Conservation (phyloP, 2,329 filamentous ascomycete species). For the Blastomyces gilchristii region DNA sequence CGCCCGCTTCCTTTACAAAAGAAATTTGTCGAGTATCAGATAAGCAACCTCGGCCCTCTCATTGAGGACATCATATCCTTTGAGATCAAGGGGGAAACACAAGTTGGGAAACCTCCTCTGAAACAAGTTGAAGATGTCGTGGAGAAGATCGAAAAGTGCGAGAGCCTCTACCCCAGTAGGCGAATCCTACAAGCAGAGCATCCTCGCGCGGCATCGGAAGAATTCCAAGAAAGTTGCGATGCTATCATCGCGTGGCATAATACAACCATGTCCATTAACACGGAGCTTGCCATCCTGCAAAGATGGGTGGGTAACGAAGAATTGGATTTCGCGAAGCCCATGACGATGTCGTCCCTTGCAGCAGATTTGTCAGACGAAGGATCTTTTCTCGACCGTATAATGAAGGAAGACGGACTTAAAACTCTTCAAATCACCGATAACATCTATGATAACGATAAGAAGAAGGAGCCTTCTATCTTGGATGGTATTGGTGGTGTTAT, state of each 20-base stretch:
- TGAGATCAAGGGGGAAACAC: conserved; percentile 84
- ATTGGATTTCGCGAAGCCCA: conserved; percentile 74
- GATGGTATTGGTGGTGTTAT: conserved; percentile 76
- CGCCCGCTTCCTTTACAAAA: conserved; percentile 74
- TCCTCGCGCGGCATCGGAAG: conserved; percentile 62
- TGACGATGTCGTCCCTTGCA: conserved; percentile 55
- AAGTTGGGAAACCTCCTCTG: conserved; percentile 76
- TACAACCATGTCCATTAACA: conserved; percentile 91
- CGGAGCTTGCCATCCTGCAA: conserved; percentile 79
- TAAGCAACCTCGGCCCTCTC: conserved; percentile 58
- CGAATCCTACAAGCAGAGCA: conserved; percentile 63
- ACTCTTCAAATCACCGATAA: conserved; percentile 67
- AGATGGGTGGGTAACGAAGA: conserved; percentile 96
- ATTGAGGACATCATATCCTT: conserved; percentile 89
- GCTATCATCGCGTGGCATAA: conserved; percentile 94
- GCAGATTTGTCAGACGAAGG: conserved; percentile 77
- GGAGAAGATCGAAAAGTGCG: conserved; percentile 78
- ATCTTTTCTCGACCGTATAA: conserved; percentile 83
- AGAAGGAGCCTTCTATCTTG: conserved; percentile 62
- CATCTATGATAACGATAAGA: conserved; percentile 29
- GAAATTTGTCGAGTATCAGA: conserved; percentile 77
- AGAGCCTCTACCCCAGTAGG: conserved; percentile 74
- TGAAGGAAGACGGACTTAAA: conserved; percentile 91
- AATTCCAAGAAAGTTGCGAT: conserved; percentile 74
- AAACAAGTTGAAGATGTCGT: conserved; percentile 88